Evolutionary conservation across 2,329 filamentous ascomycete species (phyloP).

Genomic region (Phialemonium atrogriseum): DNA sequence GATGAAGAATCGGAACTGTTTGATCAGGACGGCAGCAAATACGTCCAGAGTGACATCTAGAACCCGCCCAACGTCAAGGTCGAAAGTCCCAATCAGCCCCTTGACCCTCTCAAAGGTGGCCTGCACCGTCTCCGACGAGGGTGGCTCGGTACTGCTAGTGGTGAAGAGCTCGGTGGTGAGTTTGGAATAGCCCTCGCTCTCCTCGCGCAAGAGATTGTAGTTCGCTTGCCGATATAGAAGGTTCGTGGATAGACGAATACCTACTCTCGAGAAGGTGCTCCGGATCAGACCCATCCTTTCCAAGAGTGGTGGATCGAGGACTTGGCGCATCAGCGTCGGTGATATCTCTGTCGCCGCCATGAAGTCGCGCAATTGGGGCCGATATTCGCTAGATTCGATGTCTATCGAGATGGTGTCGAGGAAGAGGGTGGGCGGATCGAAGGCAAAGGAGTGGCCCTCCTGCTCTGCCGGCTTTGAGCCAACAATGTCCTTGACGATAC

Average conservation of each 20-base stretch:
- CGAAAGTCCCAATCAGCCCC: slow-evolving; percentile 91
- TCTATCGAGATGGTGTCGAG: slow-evolving; percentile 79
- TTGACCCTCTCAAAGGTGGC: slow-evolving; percentile 89
- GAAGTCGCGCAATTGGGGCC: slow-evolving; percentile 53
- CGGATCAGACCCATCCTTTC: slow-evolving; percentile 72
- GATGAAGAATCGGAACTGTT: slow-evolving; percentile 89
- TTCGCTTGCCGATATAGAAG: slow-evolving; percentile 91
- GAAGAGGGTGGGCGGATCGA: slow-evolving; percentile 64
- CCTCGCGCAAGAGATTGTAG: slow-evolving; percentile 90
- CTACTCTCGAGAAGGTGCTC: slow-evolving; percentile 74
- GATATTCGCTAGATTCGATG: slow-evolving; percentile 46
- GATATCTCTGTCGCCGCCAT: slow-evolving; percentile 66
- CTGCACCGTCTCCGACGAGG: slow-evolving; percentile 67
- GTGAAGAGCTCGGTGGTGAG: slow-evolving; percentile 93
- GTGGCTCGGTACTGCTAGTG: slow-evolving; percentile 65
- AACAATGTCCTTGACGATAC: slow-evolving; percentile 65
- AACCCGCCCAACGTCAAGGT: slow-evolving; percentile 89
- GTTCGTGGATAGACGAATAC: slow-evolving; percentile 86
- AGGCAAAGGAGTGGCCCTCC: slow-evolving; percentile 38
- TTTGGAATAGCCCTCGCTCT: slow-evolving; percentile 95
- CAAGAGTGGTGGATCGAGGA: slow-evolving; percentile 73
- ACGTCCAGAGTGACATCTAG: slow-evolving; percentile 93
- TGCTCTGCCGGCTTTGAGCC: slow-evolving; percentile 44
- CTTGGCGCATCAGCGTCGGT: slow-evolving; percentile 63
- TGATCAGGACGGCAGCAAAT: slow-evolving; percentile 86